Conservation (phyloP, 139 green algal genomes). For the Pleodorina starrii region DNA sequence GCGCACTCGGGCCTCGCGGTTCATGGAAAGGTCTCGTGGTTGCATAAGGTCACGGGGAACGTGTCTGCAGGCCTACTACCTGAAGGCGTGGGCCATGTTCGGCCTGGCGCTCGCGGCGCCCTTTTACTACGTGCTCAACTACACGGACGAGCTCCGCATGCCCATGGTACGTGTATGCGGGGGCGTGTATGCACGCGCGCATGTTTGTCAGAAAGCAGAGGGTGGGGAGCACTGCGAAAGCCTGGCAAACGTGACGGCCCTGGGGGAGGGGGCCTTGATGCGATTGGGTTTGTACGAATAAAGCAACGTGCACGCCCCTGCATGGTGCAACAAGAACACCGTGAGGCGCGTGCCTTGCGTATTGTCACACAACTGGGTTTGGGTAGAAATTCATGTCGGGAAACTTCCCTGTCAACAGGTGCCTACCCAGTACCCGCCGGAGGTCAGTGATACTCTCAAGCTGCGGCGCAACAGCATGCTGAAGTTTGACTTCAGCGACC, state of each 20-base stretch:
- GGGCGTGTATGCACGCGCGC: background rate
- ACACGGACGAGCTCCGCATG: conserved; percentile 35
- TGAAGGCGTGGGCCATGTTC: conserved; percentile 35
- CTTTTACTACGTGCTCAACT: conserved; percentile 51
- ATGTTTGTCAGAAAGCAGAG: background rate
- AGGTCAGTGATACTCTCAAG: conserved; percentile 58
- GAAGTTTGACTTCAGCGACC: conserved; percentile 58
- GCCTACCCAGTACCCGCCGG: conserved; percentile 66
- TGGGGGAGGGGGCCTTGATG: too few relatives aligned
- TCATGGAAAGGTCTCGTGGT: too few relatives aligned
- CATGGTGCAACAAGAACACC: too few relatives aligned
- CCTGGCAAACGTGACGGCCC: too few relatives aligned
- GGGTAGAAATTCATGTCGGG: too few relatives aligned
- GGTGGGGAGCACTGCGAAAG: background rate
- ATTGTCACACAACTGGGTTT: too few relatives aligned
- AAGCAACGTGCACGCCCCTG: too few relatives aligned
- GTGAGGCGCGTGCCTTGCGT: too few relatives aligned
- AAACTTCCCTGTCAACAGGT: too few relatives aligned
- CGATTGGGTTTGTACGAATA: too few relatives aligned
- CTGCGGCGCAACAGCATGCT: conserved; percentile 54
- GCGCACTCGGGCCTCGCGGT: too few relatives aligned
- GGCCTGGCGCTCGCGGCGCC: conserved; percentile 36
- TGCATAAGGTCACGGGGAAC: too few relatives aligned
- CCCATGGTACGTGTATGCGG: conserved; percentile 27
- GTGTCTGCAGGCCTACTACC: conserved; percentile 27